A percentile compares a stretch with the other conserved stretches of the same genome.
phyloP scores from a whole-genome alignment of 2,329 filamentous ascomycete genomes.

The Colletotrichum sansevieriae region DNA sequence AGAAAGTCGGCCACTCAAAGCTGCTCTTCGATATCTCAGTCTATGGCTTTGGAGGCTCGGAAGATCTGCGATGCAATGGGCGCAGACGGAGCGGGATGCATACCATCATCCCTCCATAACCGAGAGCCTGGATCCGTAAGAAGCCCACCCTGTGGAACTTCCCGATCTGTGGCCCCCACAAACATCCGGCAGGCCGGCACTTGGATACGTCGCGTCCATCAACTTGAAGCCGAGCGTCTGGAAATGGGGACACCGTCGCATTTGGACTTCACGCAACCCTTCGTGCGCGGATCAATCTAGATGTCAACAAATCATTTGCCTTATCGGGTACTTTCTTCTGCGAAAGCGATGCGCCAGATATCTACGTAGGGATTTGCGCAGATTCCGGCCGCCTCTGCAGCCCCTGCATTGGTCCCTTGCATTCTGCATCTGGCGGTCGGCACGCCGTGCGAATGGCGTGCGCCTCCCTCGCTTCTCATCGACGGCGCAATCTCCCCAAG shows the following conservation, averaged over 20 bases:
- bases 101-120: slow-evolving; percentile 4
- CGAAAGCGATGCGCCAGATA: background rate
- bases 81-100: slow-evolving; percentile 4
- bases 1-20: too few relatives aligned
- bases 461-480: background rate
- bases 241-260: too few relatives aligned
- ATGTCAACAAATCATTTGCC: background rate
- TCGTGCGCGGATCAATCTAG: too few relatives aligned
- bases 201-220: background rate
- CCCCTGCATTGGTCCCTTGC: slow-evolving; percentile 30
- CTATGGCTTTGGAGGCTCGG: slow-evolving; percentile 14
- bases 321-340: slow-evolving; percentile 6
- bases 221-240: too few relatives aligned
- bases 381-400: background rate
- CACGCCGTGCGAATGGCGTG: background rate
- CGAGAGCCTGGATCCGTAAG: background rate
- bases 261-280: too few relatives aligned
- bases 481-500: background rate
- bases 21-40: too few relatives aligned
- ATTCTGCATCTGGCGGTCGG: slow-evolving; percentile 20
- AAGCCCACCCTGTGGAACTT: slow-evolving; percentile 15
- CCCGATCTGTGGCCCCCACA: slow-evolving; percentile 1
- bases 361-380: background rate
- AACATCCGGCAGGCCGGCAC: background rate
- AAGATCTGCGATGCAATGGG: slow-evolving; percentile 14